A percentile compares a stretch with the other conserved stretches of the same genome.
These are phyloP conservation scores for Fraxinus cuspidata DNA, from an alignment of 257 asterid genomes.

Conservation along the genomic window DNA sequence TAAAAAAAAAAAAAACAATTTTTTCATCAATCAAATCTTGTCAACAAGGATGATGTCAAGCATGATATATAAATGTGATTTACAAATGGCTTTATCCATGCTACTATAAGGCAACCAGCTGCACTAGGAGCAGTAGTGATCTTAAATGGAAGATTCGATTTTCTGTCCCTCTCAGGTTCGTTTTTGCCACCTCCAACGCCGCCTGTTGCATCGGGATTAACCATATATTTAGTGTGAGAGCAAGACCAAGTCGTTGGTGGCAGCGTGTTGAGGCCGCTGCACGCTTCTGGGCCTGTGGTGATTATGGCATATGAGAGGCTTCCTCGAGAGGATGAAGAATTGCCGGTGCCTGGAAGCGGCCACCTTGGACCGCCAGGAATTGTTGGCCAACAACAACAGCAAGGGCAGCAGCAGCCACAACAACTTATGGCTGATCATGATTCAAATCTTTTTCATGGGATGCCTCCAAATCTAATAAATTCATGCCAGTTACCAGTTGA, in stretches of 20 bases:
- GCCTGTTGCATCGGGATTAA: constrained; percentile 74
- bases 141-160: constrained; percentile 78
- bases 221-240: constrained; percentile 80
- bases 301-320: constrained; percentile 90
- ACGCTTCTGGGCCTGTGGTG: constrained; percentile 87
- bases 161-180: constrained; percentile 79
- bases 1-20: too few species aligned
- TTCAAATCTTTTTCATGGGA: constrained; percentile 46
- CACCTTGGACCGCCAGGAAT: constrained; percentile 45
- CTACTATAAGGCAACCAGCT: constrained; percentile 73
- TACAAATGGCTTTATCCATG: constrained; percentile 25
- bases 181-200: constrained; percentile 94
- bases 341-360: constrained; percentile 28
- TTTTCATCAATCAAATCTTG: too few species aligned
- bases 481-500: constrained; percentile 71
- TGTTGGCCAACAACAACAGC: constrained; percentile 26
- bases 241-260: constrained; percentile 97
- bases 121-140: constrained; percentile 78
- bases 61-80: too few species aligned
- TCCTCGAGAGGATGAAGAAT: constrained; percentile 81
- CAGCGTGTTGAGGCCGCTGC: constrained; percentile 73
- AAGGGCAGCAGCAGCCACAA: constrained; percentile 18
- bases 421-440: constrained; percentile 41
- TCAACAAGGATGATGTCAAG: too few species aligned
- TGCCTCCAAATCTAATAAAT: constrained; percentile 65